Evolutionary conservation across 2,329 filamentous ascomycete species (phyloP).

Genomic region (Colletotrichum eleusines): DNA sequence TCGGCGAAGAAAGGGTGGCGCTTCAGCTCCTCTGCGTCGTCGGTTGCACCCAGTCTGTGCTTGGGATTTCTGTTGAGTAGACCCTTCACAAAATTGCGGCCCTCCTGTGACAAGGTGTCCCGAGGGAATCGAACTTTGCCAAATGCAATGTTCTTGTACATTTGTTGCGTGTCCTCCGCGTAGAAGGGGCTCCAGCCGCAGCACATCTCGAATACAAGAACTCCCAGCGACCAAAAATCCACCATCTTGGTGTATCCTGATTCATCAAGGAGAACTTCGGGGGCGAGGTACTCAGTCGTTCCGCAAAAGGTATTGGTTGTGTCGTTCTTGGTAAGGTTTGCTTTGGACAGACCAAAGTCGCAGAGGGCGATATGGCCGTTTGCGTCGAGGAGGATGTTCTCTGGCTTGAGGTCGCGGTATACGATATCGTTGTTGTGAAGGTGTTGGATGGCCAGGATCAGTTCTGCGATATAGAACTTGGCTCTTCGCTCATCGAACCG

Average conservation of each 20-base stretch:
- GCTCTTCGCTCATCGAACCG: slow-evolving; percentile 94
- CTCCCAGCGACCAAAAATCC: slow-evolving; percentile 98
- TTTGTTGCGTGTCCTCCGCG: slow-evolving; percentile 98
- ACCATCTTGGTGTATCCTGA: slow-evolving; percentile 99
- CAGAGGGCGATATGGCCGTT: slow-evolving; percentile 98
- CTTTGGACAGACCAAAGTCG: slow-evolving; percentile 97
- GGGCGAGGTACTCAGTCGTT: slow-evolving; percentile 96
- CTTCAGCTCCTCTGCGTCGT: slow-evolving; percentile 95
- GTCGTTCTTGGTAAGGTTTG: slow-evolving; percentile 95
- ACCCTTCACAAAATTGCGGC: slow-evolving; percentile 97
- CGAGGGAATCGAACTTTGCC: slow-evolving; percentile 97
- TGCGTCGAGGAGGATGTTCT: slow-evolving; percentile 96
- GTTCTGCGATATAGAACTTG: slow-evolving; percentile 98
- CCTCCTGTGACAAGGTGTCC: slow-evolving; percentile 93
- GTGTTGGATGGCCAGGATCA: slow-evolving; percentile 94
- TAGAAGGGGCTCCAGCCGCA: slow-evolving; percentile 99
- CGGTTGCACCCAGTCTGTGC: slow-evolving; percentile 89
- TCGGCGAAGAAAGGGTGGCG: slow-evolving; percentile 94
- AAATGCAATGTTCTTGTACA: slow-evolving; percentile 99
- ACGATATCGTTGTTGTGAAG: slow-evolving; percentile 98
- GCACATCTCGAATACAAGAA: slow-evolving; percentile 99
- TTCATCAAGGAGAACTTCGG: slow-evolving; percentile 94
- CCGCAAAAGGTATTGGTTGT: slow-evolving; percentile 99
- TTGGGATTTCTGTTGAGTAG: slow-evolving; percentile 96
- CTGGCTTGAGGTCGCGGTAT: slow-evolving; percentile 96